Base-by-base conservation (phyloP, 148 eudicot species). In the Limonium bicolor region DNA sequence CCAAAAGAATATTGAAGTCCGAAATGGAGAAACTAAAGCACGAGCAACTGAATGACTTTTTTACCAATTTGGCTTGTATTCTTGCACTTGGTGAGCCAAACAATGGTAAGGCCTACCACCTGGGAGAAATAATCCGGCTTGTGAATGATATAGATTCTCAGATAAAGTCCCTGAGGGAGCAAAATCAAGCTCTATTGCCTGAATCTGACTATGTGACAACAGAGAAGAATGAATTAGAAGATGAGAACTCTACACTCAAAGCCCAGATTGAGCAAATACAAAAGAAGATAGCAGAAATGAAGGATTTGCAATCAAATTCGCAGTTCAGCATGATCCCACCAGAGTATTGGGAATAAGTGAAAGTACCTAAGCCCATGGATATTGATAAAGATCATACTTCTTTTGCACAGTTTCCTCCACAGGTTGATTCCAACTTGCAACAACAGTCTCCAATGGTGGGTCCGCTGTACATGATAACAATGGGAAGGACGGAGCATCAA, bases 1-100 rank as follows among this genome's bases (percentile, higher is more conserved):
- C 94, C 2, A 78, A 59, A 69, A 72, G 63, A 60, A 32, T 78
- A 44, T 53, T 76, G 55, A 86, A 82, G 63, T 73, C 96, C 27
- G 94, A 86, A 64, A 73, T 88, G 51, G 96, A 86, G 60, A 86
- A 70, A 45, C 35, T 78, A 68, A 86, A 86, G 68, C 94, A 85
- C 24, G 94, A 86, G 38, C 79, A 78, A n/a, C 42, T 86, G 68
- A 86, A 82, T 50, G 94, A 73, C 27, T 88, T 67, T 59, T 86
- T 86, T 59, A 61, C 58, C 41, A 72, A 63, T 15, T 60, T 86
- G 46, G 96, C 88, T 60, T 55, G 61, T 65, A 69, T 74, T 47
- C 76, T 82, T 43, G 96, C 80, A 53, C 41, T 71, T 40, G 30
- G 59, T 29, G 71, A 76, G 43, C 69, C 60, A 49, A 78, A 60